These are phyloP conservation scores for Talaromyces amestolkiae DNA, from an alignment of 2,329 filamentous ascomycete species.

Conservation along the genomic window DNA sequence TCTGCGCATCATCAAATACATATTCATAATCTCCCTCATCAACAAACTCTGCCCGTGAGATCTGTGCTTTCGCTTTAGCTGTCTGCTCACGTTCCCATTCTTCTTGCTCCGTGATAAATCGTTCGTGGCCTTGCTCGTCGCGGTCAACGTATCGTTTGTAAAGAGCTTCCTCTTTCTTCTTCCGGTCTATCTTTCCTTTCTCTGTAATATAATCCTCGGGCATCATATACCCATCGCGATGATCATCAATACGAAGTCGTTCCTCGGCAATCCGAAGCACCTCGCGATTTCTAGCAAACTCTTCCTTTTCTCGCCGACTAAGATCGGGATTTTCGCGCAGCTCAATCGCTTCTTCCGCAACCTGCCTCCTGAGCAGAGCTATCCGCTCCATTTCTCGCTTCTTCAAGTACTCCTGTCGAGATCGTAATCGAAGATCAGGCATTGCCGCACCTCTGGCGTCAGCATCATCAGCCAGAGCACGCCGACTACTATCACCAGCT, in stretches of 20 bases:
- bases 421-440: slow-evolving; percentile 75
- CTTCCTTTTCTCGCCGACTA: slow-evolving; percentile 74
- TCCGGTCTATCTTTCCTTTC: slow-evolving; percentile 82
- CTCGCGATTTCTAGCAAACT: slow-evolving; percentile 87
- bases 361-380: slow-evolving; percentile 82
- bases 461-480: slow-evolving; percentile 65
- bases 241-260: slow-evolving; percentile 81
- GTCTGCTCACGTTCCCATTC: slow-evolving; percentile 93
- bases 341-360: slow-evolving; percentile 82
- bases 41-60: slow-evolving; percentile 69
- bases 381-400: slow-evolving; percentile 86
- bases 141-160: slow-evolving; percentile 87
- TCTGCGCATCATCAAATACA: slow-evolving; percentile 85
- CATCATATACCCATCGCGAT: slow-evolving; percentile 86
- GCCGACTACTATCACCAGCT: slow-evolving; percentile 59
- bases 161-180: slow-evolving; percentile 82
- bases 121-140: slow-evolving; percentile 83
- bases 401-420: slow-evolving; percentile 87
- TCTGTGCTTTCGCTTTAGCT: slow-evolving; percentile 82
- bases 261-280: slow-evolving; percentile 79
- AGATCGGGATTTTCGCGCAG: slow-evolving; percentile 71
- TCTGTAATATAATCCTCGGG: slow-evolving; percentile 95
- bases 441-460: slow-evolving; percentile 68
- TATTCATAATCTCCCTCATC: slow-evolving; percentile 86
- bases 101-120: slow-evolving; percentile 88